phyloP scores from a whole-genome alignment of 1,139 yeast genomes.

The Lodderomyces oxycetoniae region DNA sequence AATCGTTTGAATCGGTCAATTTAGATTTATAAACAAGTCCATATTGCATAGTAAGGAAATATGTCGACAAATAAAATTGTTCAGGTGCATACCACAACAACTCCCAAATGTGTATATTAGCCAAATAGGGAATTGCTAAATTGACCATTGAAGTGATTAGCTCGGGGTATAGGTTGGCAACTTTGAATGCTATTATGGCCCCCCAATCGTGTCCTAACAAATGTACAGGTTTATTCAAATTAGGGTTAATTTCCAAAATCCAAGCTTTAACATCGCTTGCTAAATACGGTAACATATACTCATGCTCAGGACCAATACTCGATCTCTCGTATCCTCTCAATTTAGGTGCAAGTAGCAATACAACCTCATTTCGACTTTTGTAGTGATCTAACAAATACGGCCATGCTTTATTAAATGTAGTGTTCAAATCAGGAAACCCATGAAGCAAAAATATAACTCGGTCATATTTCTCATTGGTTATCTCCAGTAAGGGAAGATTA shows the following conservation, averaged over 20 bases:
- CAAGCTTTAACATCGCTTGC: conserved; percentile 37
- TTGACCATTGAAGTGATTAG: conserved; percentile 32
- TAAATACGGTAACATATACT: conserved; percentile 27
- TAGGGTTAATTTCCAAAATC: conserved; percentile 22
- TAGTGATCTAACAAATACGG: conserved; percentile 16
- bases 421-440: conserved; percentile 42
- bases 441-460: conserved; percentile 33
- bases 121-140: conserved; percentile 39
- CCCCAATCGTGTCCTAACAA: conserved; percentile 49
- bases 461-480: conserved; percentile 19
- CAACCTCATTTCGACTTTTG: conserved; percentile 18
- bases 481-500: conserved; percentile 17
- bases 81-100: conserved; percentile 28
- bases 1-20: conserved; percentile 20
- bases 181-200: conserved; percentile 34
- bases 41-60: conserved; percentile 41
- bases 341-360: conserved; percentile 34
- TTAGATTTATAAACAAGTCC: conserved; percentile 22
- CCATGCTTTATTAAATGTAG: conserved; percentile 26
- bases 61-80: conserved; percentile 35
- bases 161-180: conserved; percentile 36
- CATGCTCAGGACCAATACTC: conserved; percentile 25
- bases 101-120: conserved; percentile 27
- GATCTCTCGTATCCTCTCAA: conserved; percentile 40
- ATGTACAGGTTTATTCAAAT: conserved; percentile 29